Conservation (phyloP, 164 flowering plant species). For the Berberis vulgaris region DNA sequence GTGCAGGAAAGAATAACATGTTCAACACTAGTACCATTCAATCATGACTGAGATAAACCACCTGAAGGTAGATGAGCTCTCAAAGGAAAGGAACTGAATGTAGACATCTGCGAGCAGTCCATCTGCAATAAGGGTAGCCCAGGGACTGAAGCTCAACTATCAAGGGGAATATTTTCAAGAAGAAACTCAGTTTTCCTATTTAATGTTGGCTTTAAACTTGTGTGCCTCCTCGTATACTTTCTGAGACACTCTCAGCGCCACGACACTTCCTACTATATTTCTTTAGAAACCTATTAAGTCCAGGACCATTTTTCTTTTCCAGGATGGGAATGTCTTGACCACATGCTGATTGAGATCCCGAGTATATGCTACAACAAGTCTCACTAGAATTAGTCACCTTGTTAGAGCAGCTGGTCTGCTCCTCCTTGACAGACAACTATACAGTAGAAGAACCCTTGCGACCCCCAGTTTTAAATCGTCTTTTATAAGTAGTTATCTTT, state of each 20-base stretch:
- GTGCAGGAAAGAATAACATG: no score
- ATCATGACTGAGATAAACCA: no score
- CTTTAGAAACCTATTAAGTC: constrained; percentile 19
- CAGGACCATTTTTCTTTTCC: constrained; percentile 1
- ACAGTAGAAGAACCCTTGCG: constrained; percentile 6
- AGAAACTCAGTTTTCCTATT: constrained; percentile 7
- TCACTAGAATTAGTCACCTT: constrained; percentile 16
- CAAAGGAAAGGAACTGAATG: constrained; percentile 16
- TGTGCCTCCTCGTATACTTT: constrained; percentile 27
- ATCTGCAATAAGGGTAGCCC: constrained; percentile 7
- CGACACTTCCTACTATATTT: constrained; percentile 26
- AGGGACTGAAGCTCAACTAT: constrained; percentile 16
- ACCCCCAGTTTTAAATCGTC: no score
- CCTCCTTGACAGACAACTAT: constrained; percentile 18
- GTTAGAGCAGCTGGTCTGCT: constrained; percentile 31
- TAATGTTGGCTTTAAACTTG: constrained; percentile 9
- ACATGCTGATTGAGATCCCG: constrained; percentile 10
- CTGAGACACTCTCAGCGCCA: constrained; percentile 15
- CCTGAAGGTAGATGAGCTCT: constrained; percentile 6
- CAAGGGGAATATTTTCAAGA: constrained; percentile 10
- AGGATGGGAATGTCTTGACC: constrained; percentile 3
- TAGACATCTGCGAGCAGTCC: constrained; percentile 17
- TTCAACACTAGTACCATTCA: no score
- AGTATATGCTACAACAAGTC: constrained; percentile 20
- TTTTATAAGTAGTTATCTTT: no score